Evolutionary conservation across 768 basidiomycete genomes (phyloP), one percentile per base, ranked within the genome.

Genomic region (Fistulinella prunicolor): DNA sequence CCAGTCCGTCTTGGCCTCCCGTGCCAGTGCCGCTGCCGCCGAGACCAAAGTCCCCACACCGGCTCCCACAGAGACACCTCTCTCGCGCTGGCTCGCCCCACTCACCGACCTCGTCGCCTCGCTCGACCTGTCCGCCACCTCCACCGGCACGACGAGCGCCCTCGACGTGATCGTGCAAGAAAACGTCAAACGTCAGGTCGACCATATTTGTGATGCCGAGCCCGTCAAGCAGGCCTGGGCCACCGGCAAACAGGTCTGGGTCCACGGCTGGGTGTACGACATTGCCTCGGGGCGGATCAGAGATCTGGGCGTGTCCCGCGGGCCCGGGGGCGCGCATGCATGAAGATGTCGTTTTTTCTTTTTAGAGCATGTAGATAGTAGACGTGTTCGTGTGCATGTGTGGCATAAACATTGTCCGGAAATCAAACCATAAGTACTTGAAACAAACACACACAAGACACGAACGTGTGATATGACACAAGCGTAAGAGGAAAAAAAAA

Each of bases 201-300:
- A 71, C 44, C 78, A 77, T 44, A 58, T 83, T 16, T 74, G 73
- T 49, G 68, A 75, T 40, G 63, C 79, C 5, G 62, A 71, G 6
- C 69, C 75, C 4, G 70, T 84, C 34, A 55, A 53, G 34, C 59
- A 74, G 47, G 79, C 78, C 1, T 82, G 81, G 70, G 55, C 54
- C 0, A 52, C 47, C 0, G 58, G 58, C 0, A 70, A 76, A 59
- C 65, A 74, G 7, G 65, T 85, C 20, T 73, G 63, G 63, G 77
- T 89, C 6, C 86, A 89, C 50, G 86, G 86, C 16, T 89, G 83
- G 85, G 77, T 89, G 30, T 89, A 86, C 58, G 80, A 86, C 24
- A 56, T 89, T 41, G 74, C 68, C 22, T 74, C 69, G 12, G 87
- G 87, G 2, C 68, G 69, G 42, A 64, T 89, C 64, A 73, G 68